These are phyloP conservation scores for Akanthomyces uredinophilus DNA, from an alignment of 2,329 filamentous ascomycete genomes.

Conservation along the genomic window DNA sequence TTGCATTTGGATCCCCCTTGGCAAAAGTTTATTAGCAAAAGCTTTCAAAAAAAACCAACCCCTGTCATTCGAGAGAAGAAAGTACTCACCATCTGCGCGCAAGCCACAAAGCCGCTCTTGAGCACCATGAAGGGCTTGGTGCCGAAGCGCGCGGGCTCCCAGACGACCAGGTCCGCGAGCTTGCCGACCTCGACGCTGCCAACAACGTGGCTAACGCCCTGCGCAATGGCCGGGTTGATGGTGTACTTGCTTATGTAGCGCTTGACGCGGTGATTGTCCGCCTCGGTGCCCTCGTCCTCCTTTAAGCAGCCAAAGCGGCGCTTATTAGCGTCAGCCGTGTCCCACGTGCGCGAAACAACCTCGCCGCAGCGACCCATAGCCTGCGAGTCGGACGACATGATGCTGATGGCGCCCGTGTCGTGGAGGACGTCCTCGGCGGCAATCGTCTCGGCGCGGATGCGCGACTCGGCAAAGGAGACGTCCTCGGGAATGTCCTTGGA, in stretches of 20 bases:
- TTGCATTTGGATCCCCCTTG: conserved; percentile 66
- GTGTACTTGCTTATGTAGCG: conserved; percentile 94
- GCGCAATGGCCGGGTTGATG: conserved; percentile 85
- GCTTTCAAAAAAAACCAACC: background rate
- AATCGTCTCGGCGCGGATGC: conserved; percentile 93
- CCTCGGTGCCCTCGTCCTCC: conserved; percentile 73
- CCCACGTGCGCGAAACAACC: conserved; percentile 89
- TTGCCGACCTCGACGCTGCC: conserved; percentile 87
- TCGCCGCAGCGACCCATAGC: conserved; percentile 96
- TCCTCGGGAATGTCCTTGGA: conserved; percentile 92
- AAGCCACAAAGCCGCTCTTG: conserved; percentile 83
- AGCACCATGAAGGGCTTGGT: conserved; percentile 76
- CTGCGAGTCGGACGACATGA: conserved; percentile 95
- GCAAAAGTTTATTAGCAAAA: background rate
- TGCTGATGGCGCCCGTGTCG: conserved; percentile 89
- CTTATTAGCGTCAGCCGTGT: conserved; percentile 97
- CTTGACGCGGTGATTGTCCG: conserved; percentile 90
- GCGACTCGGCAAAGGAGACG: conserved; percentile 88
- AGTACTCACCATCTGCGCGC: conserved; percentile 69
- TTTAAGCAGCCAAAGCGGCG: conserved; percentile 69
- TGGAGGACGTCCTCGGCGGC: conserved; percentile 97
- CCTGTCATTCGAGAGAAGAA: too few relatives aligned
- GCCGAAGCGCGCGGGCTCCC: conserved; percentile 81
- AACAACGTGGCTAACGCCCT: conserved; percentile 83
- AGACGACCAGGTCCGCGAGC: conserved; percentile 81